phyloP scores from a whole-genome alignment of 2,329 filamentous ascomycete genomes.

The Akanthomyces dipterigenus region DNA sequence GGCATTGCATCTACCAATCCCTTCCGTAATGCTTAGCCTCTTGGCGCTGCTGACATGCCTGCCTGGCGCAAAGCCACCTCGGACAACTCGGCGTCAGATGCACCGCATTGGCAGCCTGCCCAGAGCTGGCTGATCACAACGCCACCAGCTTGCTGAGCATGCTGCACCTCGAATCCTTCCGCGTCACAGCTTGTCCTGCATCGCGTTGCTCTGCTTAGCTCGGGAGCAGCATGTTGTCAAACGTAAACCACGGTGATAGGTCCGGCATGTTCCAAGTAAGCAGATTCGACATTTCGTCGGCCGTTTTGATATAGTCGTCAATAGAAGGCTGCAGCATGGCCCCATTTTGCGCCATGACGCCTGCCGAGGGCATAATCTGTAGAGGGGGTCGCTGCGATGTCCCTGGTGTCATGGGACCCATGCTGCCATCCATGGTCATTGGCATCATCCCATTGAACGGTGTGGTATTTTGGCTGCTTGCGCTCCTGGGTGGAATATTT shows the following conservation, averaged over 20 bases:
- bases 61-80: neutral
- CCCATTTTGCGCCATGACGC: conserved; percentile 14
- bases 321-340: conserved; percentile 16
- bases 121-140: neutral
- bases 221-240: conserved; percentile 8
- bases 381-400: conserved; percentile 11
- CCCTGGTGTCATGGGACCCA: conserved; percentile 1
- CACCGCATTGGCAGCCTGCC: neutral
- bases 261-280: conserved; percentile 19
- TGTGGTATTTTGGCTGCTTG: neutral
- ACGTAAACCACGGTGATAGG: conserved; percentile 14
- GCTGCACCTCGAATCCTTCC: neutral
- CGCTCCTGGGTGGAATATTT: neutral
- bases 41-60: conserved; percentile 8
- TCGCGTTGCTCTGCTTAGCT: neutral
- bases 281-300: conserved; percentile 21
- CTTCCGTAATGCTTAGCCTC: neutral
- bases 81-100: neutral
- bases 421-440: conserved; percentile 5
- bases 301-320: conserved; percentile 20
- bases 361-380: conserved; percentile 14
- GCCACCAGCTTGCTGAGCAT: neutral
- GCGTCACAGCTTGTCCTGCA: neutral
- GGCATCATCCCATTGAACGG: conserved; percentile 10
- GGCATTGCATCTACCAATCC: neutral